These are phyloP conservation scores for Sideroxylon spinosum DNA, from an alignment of 179 eudicot genomes.

Conservation along the genomic window DNA sequence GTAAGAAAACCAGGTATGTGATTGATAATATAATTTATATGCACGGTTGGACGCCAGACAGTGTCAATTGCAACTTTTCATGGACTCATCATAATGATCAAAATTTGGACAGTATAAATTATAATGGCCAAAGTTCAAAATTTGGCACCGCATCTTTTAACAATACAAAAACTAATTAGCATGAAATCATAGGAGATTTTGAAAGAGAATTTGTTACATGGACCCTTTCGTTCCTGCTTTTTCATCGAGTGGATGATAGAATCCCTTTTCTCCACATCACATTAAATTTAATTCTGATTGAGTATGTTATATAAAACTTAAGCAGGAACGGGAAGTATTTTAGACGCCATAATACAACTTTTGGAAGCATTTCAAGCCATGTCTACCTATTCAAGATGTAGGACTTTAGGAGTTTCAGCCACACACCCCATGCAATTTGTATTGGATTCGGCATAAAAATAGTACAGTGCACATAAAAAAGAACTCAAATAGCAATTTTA, in stretches of 20 bases:
- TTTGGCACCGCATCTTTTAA: neutral
- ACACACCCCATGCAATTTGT: neutral
- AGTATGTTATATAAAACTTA: too few relatives aligned
- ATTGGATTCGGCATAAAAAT: neutral
- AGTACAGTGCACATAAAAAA: neutral
- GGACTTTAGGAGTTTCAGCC: neutral
- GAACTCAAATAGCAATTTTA: neutral
- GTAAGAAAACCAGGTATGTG: slow-evolving; percentile 10
- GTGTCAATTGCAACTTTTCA: too few relatives aligned
- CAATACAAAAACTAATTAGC: too few relatives aligned
- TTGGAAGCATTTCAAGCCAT: neutral
- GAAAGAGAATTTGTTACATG: too few relatives aligned
- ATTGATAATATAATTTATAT: neutral
- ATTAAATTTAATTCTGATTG: too few relatives aligned
- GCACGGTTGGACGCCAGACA: neutral
- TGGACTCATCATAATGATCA: too few relatives aligned
- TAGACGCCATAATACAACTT: neutral
- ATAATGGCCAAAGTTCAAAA: neutral
- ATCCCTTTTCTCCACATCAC: too few relatives aligned
- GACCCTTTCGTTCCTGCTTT: too few relatives aligned
- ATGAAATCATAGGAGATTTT: too few relatives aligned
- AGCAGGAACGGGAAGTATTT: too few relatives aligned
- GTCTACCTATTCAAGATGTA: neutral
- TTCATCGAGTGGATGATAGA: too few relatives aligned
- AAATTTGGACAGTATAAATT: too few relatives aligned